Evolutionary conservation across 1,284 basidiomycete genomes (phyloP).

Genomic region (Papiliotrema terrestris): DNA sequence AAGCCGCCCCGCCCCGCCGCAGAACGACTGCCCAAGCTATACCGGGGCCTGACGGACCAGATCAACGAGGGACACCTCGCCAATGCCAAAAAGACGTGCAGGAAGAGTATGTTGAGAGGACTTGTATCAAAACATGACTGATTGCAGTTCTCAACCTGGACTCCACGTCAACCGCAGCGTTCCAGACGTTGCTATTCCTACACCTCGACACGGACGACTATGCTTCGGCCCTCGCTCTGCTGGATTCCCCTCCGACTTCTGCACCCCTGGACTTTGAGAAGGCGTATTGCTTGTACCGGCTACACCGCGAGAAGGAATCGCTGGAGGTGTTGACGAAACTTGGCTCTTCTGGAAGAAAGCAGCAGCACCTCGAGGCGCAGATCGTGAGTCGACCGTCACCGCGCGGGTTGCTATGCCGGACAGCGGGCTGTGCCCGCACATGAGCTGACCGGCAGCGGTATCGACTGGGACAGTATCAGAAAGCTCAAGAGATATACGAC

Average conservation of each 20-base stretch:
- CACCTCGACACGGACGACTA: conserved; percentile 75
- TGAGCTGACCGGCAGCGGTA: conserved; percentile 57
- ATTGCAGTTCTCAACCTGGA: conserved; percentile 65
- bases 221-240: conserved; percentile 40
- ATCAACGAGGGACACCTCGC: conserved; percentile 75
- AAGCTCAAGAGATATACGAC: conserved; percentile 70
- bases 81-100: conserved; percentile 81
- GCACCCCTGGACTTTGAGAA: conserved; percentile 60
- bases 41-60: conserved; percentile 73
- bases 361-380: conserved; percentile 76
- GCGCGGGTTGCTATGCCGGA: no score
- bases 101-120: conserved; percentile 63
- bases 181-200: conserved; percentile 75
- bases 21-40: conserved; percentile 66
- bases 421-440: neutral
- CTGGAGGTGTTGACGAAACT: conserved; percentile 55
- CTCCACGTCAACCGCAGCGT: conserved; percentile 65
- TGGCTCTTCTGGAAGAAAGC: conserved; percentile 57
- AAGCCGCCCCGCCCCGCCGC: conserved; percentile 58
- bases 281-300: conserved; percentile 75
- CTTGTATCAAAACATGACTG: neutral
- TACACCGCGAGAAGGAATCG: conserved; percentile 69
- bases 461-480: conserved; percentile 68
- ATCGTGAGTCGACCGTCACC: conserved; percentile 68
- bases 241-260: conserved; percentile 40